phyloP scores from a whole-genome alignment of 2,329 filamentous ascomycete species.

The Chaetomiaceae sp. region DNA sequence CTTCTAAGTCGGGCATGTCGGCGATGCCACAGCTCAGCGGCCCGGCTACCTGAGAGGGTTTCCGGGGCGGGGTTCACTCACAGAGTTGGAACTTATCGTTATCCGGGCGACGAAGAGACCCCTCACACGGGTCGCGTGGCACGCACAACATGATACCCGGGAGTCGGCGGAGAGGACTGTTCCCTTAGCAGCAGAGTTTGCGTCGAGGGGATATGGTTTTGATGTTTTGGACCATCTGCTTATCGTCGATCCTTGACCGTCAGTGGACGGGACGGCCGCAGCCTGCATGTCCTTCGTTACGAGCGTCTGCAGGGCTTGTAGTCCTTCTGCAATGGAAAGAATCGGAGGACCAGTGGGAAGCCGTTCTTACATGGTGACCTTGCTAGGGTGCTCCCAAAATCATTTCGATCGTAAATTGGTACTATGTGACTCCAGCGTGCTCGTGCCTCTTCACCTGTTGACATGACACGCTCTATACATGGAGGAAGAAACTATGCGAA shows the following conservation, averaged over 20 bases:
- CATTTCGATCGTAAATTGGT: no score
- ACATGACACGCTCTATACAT: neutral
- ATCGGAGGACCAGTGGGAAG: no score
- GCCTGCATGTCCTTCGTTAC: conserved; percentile 22
- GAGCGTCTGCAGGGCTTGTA: conserved; percentile 16
- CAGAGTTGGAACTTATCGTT: conserved; percentile 7
- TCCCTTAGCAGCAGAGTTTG: conserved; percentile 10
- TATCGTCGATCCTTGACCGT: conserved; percentile 13
- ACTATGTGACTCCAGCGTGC: neutral
- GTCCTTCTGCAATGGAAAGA: conserved; percentile 20
- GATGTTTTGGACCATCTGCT: conserved; percentile 16
- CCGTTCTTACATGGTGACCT: no score
- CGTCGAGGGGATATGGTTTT: conserved; percentile 9
- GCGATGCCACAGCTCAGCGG: conserved; percentile 24
- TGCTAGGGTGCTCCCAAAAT: no score
- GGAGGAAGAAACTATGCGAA: neutral
- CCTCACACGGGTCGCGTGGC: conserved; percentile 13
- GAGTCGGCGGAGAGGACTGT: conserved; percentile 17
- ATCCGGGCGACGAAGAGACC: conserved; percentile 13
- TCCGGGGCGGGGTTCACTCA: conserved; percentile 11
- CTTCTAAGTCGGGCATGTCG: conserved; percentile 47
- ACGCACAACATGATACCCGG: conserved; percentile 24
- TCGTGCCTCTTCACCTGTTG: neutral
- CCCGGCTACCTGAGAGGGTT: conserved; percentile 12
- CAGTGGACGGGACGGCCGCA: conserved; percentile 15